Percentiles rank a stretch among this genome's conserved stretches.
Conservation (phyloP, 2,329 filamentous ascomycete species). For the Penicillium sp. region DNA sequence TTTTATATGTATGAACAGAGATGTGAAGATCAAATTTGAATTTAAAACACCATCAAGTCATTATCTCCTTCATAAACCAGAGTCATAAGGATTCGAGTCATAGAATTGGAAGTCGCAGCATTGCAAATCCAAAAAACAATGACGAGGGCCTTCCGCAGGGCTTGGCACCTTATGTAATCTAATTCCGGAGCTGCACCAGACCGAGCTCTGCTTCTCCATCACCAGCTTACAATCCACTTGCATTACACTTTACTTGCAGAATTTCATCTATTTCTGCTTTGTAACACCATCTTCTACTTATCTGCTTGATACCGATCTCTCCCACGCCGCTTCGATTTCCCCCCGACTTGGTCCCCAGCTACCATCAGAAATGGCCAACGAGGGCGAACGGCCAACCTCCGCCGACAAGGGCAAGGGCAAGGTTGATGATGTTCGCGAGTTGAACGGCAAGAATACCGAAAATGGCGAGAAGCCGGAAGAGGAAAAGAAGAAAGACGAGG, state of each 20-base stretch:
- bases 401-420: conserved; percentile 97
- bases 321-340: conserved; percentile 9
- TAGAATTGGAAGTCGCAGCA: not conserved
- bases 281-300: conserved; percentile 7
- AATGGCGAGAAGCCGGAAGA: conserved; percentile 71
- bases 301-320: conserved; percentile 1
- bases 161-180: conserved; percentile 26
- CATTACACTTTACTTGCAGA: conserved; percentile 20
- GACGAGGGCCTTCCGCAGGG: conserved; percentile 15
- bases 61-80: not conserved
- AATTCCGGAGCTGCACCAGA: conserved; percentile 24
- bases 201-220: conserved; percentile 26
- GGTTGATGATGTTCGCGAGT: conserved; percentile 66
- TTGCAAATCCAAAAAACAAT: conserved; percentile 19
- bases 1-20: not conserved
- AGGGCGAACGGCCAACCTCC: conserved; percentile 79
- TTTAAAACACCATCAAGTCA: not conserved
- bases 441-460: conserved; percentile 53
- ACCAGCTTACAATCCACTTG: conserved; percentile 28
- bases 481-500: conserved; percentile 72
- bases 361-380: conserved; percentile 74
- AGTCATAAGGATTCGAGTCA: not conserved
- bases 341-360: conserved; percentile 30
- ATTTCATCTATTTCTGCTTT: conserved; percentile 16
- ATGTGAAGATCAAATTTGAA: too few species aligned